Evolutionary conservation across 768 basidiomycete species (phyloP).

Genomic region (Artomyces pyxidatus): DNA sequence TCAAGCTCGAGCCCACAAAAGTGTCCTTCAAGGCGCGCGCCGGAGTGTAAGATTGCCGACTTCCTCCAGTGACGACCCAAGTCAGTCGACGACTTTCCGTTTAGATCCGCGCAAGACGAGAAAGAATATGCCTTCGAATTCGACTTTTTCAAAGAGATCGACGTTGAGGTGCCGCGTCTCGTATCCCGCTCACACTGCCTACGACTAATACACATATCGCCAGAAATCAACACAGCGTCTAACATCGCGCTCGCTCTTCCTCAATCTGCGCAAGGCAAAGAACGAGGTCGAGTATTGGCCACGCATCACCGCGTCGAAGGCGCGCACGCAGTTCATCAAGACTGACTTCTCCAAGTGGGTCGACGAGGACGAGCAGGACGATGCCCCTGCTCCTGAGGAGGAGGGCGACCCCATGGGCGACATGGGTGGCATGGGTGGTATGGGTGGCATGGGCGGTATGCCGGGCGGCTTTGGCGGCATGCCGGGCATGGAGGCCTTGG

Average conservation of each 20-base stretch:
- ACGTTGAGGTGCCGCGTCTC: slow-evolving; percentile 50
- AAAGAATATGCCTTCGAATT: slow-evolving; percentile 70
- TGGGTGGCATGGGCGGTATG: slow-evolving; percentile 28
- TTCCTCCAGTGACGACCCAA: neutral
- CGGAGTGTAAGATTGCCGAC: slow-evolving; percentile 41
- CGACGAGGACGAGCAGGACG: slow-evolving; percentile 95
- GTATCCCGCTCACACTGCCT: neutral
- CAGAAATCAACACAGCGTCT: slow-evolving; percentile 55
- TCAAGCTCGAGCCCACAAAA: slow-evolving; percentile 44
- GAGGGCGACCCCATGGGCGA: slow-evolving; percentile 40
- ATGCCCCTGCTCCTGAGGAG: slow-evolving; percentile 32
- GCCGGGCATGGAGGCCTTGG: slow-evolving; percentile 35
- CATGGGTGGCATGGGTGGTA: slow-evolving; percentile 30
- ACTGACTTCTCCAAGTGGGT: slow-evolving; percentile 95
- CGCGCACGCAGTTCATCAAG: slow-evolving; percentile 76
- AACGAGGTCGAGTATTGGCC: slow-evolving; percentile 80
- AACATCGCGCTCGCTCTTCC: slow-evolving; percentile 56
- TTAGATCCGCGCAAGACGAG: slow-evolving; percentile 24
- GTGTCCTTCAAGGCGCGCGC: slow-evolving; percentile 61
- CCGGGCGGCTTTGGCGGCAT: slow-evolving; percentile 34
- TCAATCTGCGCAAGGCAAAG: slow-evolving; percentile 78
- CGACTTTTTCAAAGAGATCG: slow-evolving; percentile 68
- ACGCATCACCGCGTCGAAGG: slow-evolving; percentile 82
- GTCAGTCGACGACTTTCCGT: neutral
- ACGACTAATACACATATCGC: slow-evolving; percentile 9